Base-by-base conservation (phyloP, 441 rosid species). In the Adansonia madagascariensis region DNA sequence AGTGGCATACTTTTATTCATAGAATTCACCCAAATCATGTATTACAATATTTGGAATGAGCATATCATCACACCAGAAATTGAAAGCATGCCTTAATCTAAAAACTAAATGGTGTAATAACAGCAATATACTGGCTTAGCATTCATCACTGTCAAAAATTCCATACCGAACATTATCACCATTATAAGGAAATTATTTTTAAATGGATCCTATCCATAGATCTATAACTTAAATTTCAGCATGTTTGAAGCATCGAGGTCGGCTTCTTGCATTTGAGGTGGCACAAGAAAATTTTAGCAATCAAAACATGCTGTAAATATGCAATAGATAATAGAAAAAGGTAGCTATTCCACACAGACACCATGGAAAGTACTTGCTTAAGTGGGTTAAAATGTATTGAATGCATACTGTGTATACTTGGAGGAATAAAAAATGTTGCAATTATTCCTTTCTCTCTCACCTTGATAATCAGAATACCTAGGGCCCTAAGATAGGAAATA, bases 291-390 rank as follows among this genome's bases (percentile, higher is more conserved):
- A 49, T n/a, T 47, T 69, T 8, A 27, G 43, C 14, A 50, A 31
- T 27, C 43, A 22, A 22, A 17, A 8, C 10, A 68, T 22, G 56
- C 17, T 8, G 4, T 47, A 15, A 68, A 47, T 66, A 46, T 66
- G 53, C 27, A 68, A 27, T 15, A 68, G 60, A 70, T 8, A 27
- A 70, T 15, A 24, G 60, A 50, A 24, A 50, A 50, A 14, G 24
- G 46, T 50, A 50, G 74, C 9, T 70, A 15, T 24, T 65, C 60
- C 74, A 50, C 14, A 70, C 74, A 70, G 7, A 50, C 22, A 52
- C 46, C 46, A 15, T 70, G 20, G 60, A 15, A 70, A 15, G 14
- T 50, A 50, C 46, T 50, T 27, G 15, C 60, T 27, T 52, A 27
- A 15, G 8, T 70, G 22, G 22, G 12, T 50, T 27, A 27, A 71